Conservation (phyloP, 176 grass and related monocot genomes). For the Rhynchospora pubera region DNA sequence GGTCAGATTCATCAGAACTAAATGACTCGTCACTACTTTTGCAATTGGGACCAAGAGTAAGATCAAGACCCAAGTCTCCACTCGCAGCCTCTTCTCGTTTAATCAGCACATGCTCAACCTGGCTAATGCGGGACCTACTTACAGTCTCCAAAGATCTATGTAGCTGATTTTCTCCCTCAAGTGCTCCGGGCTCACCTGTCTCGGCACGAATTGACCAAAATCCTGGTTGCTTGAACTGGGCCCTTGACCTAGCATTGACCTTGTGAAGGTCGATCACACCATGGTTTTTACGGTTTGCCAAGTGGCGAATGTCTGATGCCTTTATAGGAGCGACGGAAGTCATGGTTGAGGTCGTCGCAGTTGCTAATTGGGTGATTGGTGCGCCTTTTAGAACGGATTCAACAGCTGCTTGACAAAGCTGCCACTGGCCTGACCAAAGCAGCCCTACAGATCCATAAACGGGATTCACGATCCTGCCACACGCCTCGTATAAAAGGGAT, state of each 20-base stretch:
- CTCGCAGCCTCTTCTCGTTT: not conserved
- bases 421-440: conserved; percentile 63
- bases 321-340: conserved; percentile 18
- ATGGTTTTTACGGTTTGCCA: conserved; percentile 26
- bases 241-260: not conserved
- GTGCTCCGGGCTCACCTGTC: not conserved
- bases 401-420: conserved; percentile 50
- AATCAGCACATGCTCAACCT: not conserved
- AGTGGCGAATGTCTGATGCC: conserved; percentile 36
- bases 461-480: conserved; percentile 55
- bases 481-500: conserved; percentile 62
- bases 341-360: not conserved
- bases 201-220: not conserved
- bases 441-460: conserved; percentile 53
- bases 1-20: not conserved
- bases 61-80: conserved; percentile 13
- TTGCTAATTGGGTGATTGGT: conserved; percentile 25
- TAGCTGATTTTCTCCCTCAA: not conserved
- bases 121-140: not conserved
- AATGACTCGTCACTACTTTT: not conserved
- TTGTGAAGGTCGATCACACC: conserved; percentile 10
- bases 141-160: not conserved
- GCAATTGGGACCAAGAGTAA: conserved; percentile 7
- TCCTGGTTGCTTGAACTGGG: conserved; percentile 19
- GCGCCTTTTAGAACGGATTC: conserved; percentile 48